These are phyloP conservation scores for Hippophae gyantsensis DNA, from an alignment of 306 rosid genomes.

Conservation along the genomic window DNA sequence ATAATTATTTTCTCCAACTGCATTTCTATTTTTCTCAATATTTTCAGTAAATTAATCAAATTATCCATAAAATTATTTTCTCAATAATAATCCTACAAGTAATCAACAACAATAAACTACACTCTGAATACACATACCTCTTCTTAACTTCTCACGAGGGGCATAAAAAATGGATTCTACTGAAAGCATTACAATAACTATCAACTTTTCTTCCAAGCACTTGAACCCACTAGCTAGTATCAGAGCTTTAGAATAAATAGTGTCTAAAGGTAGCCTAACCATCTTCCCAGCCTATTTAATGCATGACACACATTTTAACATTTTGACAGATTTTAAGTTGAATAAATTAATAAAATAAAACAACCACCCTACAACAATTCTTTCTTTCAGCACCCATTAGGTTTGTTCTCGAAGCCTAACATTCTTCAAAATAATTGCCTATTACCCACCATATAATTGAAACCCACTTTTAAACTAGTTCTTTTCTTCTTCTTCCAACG, in stretches of 20 bases:
- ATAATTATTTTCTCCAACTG: too few relatives aligned
- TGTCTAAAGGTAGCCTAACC: conserved; percentile 77
- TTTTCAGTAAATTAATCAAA: background rate
- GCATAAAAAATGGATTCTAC: conserved; percentile 80
- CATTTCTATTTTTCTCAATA: too few relatives aligned
- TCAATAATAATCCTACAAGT: background rate
- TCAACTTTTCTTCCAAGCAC: conserved; percentile 91
- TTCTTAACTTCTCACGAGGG: conserved; percentile 58
- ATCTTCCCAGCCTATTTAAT: conserved; percentile 61
- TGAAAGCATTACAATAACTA: conserved; percentile 74
- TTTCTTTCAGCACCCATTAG: conserved; percentile 2
- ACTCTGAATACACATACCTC: conserved; percentile 41
- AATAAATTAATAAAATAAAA: background rate
- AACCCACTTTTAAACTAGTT: conserved; percentile 13
- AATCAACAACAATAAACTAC: conserved; percentile 5
- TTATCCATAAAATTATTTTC: background rate
- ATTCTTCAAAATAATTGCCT: conserved; percentile 20
- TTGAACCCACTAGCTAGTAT: conserved; percentile 67
- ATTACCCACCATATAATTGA: conserved; percentile 6
- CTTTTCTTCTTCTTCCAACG: conserved; percentile 15
- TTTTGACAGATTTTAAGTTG: background rate
- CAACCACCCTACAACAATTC: background rate
- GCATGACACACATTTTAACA: conserved; percentile 2
- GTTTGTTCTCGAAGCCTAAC: conserved; percentile 18
- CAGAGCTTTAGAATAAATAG: conserved; percentile 78